Base-by-base conservation (phyloP, 2,329 filamentous ascomycete genomes). In the Ilyonectria sp. region DNA sequence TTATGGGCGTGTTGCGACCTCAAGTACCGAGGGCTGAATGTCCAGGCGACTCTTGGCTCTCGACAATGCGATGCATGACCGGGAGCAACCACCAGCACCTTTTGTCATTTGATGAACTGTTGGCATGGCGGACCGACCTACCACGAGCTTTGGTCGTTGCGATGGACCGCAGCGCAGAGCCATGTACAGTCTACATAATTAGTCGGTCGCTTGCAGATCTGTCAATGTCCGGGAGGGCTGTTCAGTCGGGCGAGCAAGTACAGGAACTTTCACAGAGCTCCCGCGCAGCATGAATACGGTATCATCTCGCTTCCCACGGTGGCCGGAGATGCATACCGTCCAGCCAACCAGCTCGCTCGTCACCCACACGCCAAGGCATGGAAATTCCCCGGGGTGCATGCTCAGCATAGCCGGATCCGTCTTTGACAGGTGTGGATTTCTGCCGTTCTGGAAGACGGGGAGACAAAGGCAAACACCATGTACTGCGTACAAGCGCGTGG, bases 371-470 rank as follows among this genome's bases (percentile, higher is more conserved):
- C 60, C 60, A 63, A 54, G 60, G 43, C 60, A 29, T 46, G 35
- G 44, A 63, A 63, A 63, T 57, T 63, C 60, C 60, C 60, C 60
- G 44, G 60, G 52, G 60, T 63, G 60, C 52, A 63, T 63, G 43
- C 49, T 35, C 13, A 21, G 23, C 17, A 49, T 55, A 43, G 33
- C 52, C 33, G 50, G 33, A 53, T 53, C 19, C 31, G 50, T 53
- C 50, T 35, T 53, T 53, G 50, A 53, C 50, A 53, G 50, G 50
- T 53, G 50, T 53, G 50, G 50, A 53, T 53, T 53, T 53, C 29
- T 53, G 31, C 50, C 50, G 37, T 53, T 53, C 50, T 53, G 50
- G 50, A 46, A 46, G 44, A 46, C 8, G 8, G 44, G 50, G 50
- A 35, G 50, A 10, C 21, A 21, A 35, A 53, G 50, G n/a, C 29